These are phyloP conservation scores for Hypoxylon fragiforme DNA, from an alignment of 495 filamentous ascomycete species.

Conservation along the genomic window DNA sequence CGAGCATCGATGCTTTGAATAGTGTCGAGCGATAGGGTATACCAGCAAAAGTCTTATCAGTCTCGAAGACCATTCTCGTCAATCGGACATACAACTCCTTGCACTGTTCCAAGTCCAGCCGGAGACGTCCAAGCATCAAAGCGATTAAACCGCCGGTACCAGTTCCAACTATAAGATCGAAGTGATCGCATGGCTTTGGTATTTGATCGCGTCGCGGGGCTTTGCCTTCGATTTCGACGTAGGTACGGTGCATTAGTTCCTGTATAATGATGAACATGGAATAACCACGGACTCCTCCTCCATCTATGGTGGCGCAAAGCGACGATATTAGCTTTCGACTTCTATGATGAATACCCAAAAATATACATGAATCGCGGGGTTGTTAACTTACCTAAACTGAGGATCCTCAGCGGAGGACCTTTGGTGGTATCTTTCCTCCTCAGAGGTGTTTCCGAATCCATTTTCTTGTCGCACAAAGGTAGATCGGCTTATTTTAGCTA, in stretches of 20 bases:
- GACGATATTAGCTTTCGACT: slow-evolving; percentile 16
- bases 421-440: slow-evolving; percentile 89
- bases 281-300: slow-evolving; percentile 94
- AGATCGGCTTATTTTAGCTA: not conserved
- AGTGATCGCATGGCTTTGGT: slow-evolving; percentile 96
- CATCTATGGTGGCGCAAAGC: slow-evolving; percentile 60
- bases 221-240: slow-evolving; percentile 80
- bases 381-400: slow-evolving; percentile 76
- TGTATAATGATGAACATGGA: slow-evolving; percentile 94
- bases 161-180: slow-evolving; percentile 93
- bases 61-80: slow-evolving; percentile 93
- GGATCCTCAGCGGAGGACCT: slow-evolving; percentile 85
- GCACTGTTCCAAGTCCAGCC: slow-evolving; percentile 91
- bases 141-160: slow-evolving; percentile 95
- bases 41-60: slow-evolving; percentile 94
- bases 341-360: not conserved
- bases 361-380: slow-evolving; percentile 2
- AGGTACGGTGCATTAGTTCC: slow-evolving; percentile 93
- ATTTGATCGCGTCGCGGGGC: slow-evolving; percentile 85
- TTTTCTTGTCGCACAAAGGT: slow-evolving; percentile 20
- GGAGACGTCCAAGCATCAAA: slow-evolving; percentile 90
- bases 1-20: slow-evolving; percentile 94
- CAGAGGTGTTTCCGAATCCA: slow-evolving; percentile 38
- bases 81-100: slow-evolving; percentile 94
- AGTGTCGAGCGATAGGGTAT: slow-evolving; percentile 91